Evolutionary conservation across 257 asterid genomes (phyloP).

Genomic region (Solanum virginianum): DNA sequence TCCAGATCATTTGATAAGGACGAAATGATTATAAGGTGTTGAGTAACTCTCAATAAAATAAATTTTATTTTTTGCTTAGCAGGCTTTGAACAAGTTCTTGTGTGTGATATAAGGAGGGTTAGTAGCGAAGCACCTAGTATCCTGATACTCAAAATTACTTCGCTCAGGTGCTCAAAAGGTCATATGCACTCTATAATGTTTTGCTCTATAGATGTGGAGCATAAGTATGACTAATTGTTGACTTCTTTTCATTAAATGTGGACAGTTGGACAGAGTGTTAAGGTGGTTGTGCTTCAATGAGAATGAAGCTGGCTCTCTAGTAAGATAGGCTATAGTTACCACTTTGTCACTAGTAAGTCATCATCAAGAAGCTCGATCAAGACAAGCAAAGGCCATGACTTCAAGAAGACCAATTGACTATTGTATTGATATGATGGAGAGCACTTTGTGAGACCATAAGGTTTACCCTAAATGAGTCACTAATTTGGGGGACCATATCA

Average conservation of each 20-base stretch:
- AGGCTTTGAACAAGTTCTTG: slow-evolving; percentile 33
- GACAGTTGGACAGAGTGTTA: slow-evolving; percentile 40
- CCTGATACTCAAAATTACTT: too few relatives aligned
- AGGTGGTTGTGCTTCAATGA: slow-evolving; percentile 26
- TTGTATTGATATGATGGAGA: slow-evolving; percentile 56
- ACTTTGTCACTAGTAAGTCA: slow-evolving; percentile 21
- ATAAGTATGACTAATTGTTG: not conserved
- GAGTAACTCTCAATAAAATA: not conserved
- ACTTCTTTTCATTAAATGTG: not conserved
- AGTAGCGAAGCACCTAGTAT: slow-evolving; percentile 44
- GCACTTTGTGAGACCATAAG: not conserved
- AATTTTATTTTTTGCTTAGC: not conserved
- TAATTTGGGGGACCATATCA: not conserved
- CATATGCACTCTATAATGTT: slow-evolving; percentile 24
- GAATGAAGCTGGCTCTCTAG: slow-evolving; percentile 18
- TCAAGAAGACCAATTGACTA: slow-evolving; percentile 44
- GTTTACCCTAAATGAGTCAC: not conserved
- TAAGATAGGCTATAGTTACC: slow-evolving; percentile 30
- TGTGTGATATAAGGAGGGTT: slow-evolving; percentile 54
- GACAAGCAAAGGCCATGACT: slow-evolving; percentile 53
- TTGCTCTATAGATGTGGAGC: not conserved
- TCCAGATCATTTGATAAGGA: not conserved
- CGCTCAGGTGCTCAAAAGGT: slow-evolving; percentile 71
- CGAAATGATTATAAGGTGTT: not conserved
- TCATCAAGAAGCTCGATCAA: slow-evolving; percentile 26